Evolutionary conservation across 1,284 basidiomycete species (phyloP).

Genomic region (Ustilago tritici): DNA sequence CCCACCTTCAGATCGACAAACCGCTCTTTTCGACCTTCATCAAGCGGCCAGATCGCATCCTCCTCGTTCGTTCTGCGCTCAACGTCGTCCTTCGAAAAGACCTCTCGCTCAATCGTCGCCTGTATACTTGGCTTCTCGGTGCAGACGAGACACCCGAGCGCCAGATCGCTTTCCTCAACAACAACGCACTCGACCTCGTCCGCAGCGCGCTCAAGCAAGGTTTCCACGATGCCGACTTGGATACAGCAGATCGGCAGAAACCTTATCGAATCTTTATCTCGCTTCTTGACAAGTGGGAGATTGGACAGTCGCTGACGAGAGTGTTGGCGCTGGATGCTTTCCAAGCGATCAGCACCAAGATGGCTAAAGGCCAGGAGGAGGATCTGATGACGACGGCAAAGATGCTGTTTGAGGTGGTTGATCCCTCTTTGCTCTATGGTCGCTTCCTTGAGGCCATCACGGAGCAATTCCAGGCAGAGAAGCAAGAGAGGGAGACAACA

Average conservation of each 20-base stretch:
- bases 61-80: conserved; percentile 59
- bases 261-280: conserved; percentile 97
- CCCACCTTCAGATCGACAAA: conserved; percentile 55
- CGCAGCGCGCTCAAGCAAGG: conserved; percentile 47
- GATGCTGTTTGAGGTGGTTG: conserved; percentile 91
- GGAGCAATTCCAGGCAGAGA: conserved; percentile 70
- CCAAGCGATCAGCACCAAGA: conserved; percentile 74
- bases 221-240: conserved; percentile 61
- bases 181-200: conserved; percentile 50
- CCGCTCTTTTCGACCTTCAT: conserved; percentile 37
- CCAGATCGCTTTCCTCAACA: conserved; percentile 52
- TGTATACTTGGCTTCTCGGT: conserved; percentile 91
- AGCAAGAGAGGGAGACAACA: conserved; percentile 42
- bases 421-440: conserved; percentile 88
- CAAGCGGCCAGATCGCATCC: conserved; percentile 44
- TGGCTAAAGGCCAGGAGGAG: conserved; percentile 76
- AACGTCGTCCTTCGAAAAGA: conserved; percentile 80
- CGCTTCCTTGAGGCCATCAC: conserved; percentile 75
- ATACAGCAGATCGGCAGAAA: conserved; percentile 79
- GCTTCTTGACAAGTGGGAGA: conserved; percentile 94
- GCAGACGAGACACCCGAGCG: conserved; percentile 77
- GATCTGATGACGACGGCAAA: conserved; percentile 85
- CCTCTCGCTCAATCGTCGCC: conserved; percentile 87
- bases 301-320: conserved; percentile 85
- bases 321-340: conserved; percentile 83